phyloP scores from a whole-genome alignment of 169 alveolate genomes.

The Perkinsus olseni region DNA sequence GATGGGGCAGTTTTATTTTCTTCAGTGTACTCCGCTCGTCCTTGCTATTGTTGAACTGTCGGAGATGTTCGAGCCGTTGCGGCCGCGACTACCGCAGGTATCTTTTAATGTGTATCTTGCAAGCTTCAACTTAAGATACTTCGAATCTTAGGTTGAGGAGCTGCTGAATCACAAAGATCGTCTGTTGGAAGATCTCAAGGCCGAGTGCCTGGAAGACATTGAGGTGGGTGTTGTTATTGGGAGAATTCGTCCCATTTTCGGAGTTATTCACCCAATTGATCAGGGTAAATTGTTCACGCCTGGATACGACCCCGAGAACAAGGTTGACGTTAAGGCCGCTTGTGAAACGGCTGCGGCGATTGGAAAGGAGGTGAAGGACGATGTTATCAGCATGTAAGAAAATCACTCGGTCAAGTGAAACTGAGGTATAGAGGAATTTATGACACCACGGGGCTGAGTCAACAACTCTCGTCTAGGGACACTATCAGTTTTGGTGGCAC shows the following conservation, averaged over 20 bases:
- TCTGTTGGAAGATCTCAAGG: background rate
- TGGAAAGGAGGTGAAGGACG: background rate
- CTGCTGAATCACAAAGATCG: background rate
- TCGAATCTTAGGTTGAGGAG: background rate
- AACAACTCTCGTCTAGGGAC: too few species aligned
- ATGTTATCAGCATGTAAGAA: background rate
- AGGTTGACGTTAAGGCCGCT: background rate
- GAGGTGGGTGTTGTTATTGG: background rate
- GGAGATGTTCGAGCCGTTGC: background rate
- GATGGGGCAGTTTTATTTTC: background rate
- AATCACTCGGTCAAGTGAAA: background rate
- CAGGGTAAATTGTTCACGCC: background rate
- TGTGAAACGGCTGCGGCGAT: background rate
- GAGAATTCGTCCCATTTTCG: background rate
- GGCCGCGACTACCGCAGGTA: background rate
- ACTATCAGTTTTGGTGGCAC: too few species aligned
- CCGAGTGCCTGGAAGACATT: background rate
- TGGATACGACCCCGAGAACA: background rate
- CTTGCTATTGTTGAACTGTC: background rate
- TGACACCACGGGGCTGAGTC: too few species aligned
- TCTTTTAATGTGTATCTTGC: background rate
- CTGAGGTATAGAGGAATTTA: too few species aligned
- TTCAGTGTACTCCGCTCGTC: background rate
- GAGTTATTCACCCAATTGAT: background rate
- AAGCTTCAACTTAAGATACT: background rate